Base-by-base conservation (phyloP, 768 basidiomycete genomes). In the Agaricus blazei region DNA sequence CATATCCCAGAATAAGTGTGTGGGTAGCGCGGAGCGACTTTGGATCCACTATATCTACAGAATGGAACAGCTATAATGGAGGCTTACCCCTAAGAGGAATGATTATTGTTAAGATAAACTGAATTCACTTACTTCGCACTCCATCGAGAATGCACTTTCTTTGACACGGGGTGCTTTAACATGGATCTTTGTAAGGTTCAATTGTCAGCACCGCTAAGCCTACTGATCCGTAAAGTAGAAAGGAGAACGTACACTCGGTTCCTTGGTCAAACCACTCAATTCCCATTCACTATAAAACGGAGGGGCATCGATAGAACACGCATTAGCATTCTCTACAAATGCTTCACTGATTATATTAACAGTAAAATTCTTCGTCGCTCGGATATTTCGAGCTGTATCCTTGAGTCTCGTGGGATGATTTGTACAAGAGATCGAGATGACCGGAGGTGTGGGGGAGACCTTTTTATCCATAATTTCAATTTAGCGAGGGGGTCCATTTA, bases 291-390 rank as follows among this genome's bases (percentile, higher is more conserved):
- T 75, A 27, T 79, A 68, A 15, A 76, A 69, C 6, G 67, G 66
- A 7, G 83, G 85, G 3, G 81, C 73, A 55, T 85, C 76, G n/a
- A 83, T 71, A 1, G 76, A 72, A 46, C 72, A 67, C 24, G 66
- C 65, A 58, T 85, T 86, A 3, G 85, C 83, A 8, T 81, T 77
- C 54, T 79, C 77, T 37, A 81, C 63, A 70, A 82, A 87, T 0
- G 86, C 75, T 65, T 89, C 85, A 60, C 85, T 87, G 66, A 93
- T 86, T 46, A 87, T 83, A 59, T 85, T 87, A 41, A 87, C 81
- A 3, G 82, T 84, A 65, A 90, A 92, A 27, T 81, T 77, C 58
- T 84, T 84, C 12, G 81, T 85, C 0, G 72, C 71, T 51, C 74
- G 72, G 63, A 90, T 85, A 51, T 90, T 90, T 42, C 70, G 70